A percentile compares a stretch with the other conserved stretches of the same genome.
Evolutionary conservation across 106 monocot genomes (phyloP).

Genomic region (Cymbidium sinense): DNA sequence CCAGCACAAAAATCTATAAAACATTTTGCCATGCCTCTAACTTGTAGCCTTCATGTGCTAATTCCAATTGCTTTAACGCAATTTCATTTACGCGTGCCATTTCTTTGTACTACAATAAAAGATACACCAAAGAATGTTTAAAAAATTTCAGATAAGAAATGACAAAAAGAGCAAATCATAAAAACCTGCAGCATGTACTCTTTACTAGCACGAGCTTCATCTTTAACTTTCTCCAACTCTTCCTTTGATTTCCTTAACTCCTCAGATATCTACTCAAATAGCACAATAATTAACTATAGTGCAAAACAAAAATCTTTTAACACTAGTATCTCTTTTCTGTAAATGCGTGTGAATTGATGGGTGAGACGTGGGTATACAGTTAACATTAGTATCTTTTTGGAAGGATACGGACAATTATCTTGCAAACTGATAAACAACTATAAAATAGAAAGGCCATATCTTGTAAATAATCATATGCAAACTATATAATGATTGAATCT

Average conservation of each 20-base stretch:
- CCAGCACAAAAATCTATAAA: neutral
- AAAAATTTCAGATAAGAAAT: neutral
- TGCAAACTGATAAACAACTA: neutral
- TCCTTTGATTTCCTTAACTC: constrained; percentile 60
- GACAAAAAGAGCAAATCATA: neutral
- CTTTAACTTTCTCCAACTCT: constrained; percentile 71
- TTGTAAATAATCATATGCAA: neutral
- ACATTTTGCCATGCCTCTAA: constrained; percentile 35
- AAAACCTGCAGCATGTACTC: constrained; percentile 81
- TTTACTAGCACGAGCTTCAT: constrained; percentile 75
- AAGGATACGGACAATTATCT: neutral
- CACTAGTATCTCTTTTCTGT: no score
- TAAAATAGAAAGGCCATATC: neutral
- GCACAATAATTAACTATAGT: neutral
- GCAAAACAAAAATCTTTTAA: no score
- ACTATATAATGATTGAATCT: neutral
- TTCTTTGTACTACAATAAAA: constrained; percentile 74
- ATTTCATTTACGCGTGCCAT: constrained; percentile 79
- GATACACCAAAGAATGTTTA: neutral
- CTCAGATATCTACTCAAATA: constrained; percentile 2
- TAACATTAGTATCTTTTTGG: neutral
- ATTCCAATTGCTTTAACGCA: constrained; percentile 87
- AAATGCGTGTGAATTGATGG: neutral
- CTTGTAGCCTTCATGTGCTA: constrained; percentile 70
- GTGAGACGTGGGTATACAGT: neutral